Evolutionary conservation across 1,284 basidiomycete genomes (phyloP).

Genomic region (Erythrobasidium hasegawianum): DNA sequence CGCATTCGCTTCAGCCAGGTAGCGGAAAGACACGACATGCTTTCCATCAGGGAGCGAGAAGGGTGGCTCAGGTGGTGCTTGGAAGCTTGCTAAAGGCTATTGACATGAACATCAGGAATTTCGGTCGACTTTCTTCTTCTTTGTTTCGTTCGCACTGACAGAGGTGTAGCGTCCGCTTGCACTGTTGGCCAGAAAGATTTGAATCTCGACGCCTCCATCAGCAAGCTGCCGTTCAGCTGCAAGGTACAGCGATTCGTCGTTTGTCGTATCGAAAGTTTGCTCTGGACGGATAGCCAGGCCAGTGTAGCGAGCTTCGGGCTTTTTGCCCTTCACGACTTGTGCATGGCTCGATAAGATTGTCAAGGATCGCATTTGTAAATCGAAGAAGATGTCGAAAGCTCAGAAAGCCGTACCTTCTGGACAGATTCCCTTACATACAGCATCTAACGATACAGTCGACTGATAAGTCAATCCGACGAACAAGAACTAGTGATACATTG

Average conservation of each 20-base stretch:
- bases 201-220: slow-evolving; percentile 31
- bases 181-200: slow-evolving; percentile 22
- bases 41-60: slow-evolving; percentile 23
- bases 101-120: background rate
- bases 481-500: too few species aligned
- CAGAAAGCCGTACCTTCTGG: too few species aligned
- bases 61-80: slow-evolving; percentile 33
- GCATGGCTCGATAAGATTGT: background rate
- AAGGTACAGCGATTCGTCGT: slow-evolving; percentile 27
- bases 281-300: slow-evolving; percentile 30
- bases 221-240: slow-evolving; percentile 19
- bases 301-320: slow-evolving; percentile 27
- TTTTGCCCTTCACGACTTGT: slow-evolving; percentile 28
- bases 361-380: slow-evolving; percentile 20
- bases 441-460: too few species aligned
- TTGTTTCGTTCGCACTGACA: slow-evolving; percentile 1
- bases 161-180: slow-evolving; percentile 7
- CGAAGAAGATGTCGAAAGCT: too few species aligned
- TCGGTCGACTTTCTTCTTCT: background rate
- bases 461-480: too few species aligned
- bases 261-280: slow-evolving; percentile 11
- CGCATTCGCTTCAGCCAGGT: slow-evolving; percentile 63
- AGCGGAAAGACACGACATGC: slow-evolving; percentile 58
- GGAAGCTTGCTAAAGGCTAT: slow-evolving; percentile 30
- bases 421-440: too few species aligned